Evolutionary conservation across 495 filamentous ascomycete species (phyloP).

Genomic region (Diplogelasinospora grovesii): DNA sequence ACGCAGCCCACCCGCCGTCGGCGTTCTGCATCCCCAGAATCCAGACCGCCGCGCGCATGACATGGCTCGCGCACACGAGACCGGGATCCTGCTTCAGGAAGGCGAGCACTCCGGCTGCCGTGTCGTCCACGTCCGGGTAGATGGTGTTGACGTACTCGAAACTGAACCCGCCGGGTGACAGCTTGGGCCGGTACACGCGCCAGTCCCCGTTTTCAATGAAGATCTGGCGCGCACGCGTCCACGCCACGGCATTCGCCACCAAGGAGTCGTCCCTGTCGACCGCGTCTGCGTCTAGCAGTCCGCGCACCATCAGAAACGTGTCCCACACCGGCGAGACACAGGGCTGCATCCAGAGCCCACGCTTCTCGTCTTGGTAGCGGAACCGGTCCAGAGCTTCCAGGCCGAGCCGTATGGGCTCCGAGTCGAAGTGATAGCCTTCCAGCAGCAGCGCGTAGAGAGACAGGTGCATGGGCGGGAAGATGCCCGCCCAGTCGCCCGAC

Average conservation of each 20-base stretch:
- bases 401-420: conserved; percentile 1
- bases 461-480: conserved; percentile 28
- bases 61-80: conserved; percentile 4
- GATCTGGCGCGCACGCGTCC: conserved; percentile 24
- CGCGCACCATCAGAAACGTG: conserved; percentile 29
- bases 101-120: conserved; percentile 30
- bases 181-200: conserved; percentile 20
- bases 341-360: conserved; percentile 20
- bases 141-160: conserved; percentile 32
- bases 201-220: conserved; percentile 23
- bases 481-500: conserved; percentile 25
- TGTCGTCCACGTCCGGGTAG: conserved; percentile 43
- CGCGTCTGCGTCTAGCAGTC: conserved; percentile 20
- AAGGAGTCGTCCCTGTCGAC: conserved; percentile 1
- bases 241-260: conserved; percentile 13
- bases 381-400: conserved; percentile 26
- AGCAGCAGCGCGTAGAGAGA: conserved; percentile 22
- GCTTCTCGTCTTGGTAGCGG: conserved; percentile 17
- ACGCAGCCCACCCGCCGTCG: conserved; percentile 41
- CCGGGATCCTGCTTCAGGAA: conserved; percentile 20
- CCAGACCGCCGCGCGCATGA: conserved; percentile 22
- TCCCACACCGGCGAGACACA: conserved; percentile 31
- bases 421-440: conserved; percentile 22
- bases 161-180: conserved; percentile 24
- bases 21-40: conserved; percentile 40